Conservation (phyloP, 2,329 filamentous ascomycete genomes). For the Sporothrix inflata region DNA sequence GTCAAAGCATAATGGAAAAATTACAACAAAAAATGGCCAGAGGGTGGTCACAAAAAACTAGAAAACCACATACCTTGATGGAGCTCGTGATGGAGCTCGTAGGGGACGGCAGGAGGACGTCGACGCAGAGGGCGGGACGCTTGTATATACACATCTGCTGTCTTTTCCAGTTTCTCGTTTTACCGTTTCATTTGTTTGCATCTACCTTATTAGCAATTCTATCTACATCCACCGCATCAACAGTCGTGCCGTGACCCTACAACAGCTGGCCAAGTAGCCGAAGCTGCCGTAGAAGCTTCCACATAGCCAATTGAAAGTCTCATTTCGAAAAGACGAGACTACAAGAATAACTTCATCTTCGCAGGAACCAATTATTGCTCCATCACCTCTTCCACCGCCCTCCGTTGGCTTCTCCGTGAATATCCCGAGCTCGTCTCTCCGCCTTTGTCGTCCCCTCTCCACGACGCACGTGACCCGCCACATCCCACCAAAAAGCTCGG, state of each 20-base stretch:
- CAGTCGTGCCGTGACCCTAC: background rate
- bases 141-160: slow-evolving; percentile 25
- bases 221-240: background rate
- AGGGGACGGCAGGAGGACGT: background rate
- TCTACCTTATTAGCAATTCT: background rate
- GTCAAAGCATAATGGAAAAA: background rate
- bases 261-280: background rate
- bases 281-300: background rate
- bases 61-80: background rate
- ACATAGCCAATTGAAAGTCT: background rate
- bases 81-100: background rate
- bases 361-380: no score
- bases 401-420: background rate
- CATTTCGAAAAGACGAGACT: background rate
- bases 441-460: background rate
- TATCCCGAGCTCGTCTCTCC: slow-evolving; percentile 13
- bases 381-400: no score
- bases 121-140: slow-evolving; percentile 6
- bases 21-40: background rate
- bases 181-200: background rate
- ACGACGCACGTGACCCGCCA: slow-evolving; percentile 31
- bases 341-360: no score
- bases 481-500: slow-evolving; percentile 23
- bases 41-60: background rate
- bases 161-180: background rate